Base-by-base conservation (phyloP, 2,329 filamentous ascomycete genomes). In the Hypoxylon sp. region DNA sequence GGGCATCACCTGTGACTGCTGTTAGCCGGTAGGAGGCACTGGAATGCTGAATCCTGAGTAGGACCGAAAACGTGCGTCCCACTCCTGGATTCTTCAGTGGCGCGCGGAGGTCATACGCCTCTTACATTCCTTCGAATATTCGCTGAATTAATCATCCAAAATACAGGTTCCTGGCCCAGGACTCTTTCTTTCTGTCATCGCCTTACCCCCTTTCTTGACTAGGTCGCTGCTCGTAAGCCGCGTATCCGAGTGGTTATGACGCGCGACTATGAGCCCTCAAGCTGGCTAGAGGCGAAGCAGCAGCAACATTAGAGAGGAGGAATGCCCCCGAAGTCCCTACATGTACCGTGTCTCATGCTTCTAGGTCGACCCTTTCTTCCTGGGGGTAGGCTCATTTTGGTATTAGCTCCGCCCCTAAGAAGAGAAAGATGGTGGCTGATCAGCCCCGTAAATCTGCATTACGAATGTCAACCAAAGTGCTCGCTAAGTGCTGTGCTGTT, bases 51-150 rank as follows among this genome's bases (percentile, higher is more conserved):
- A 68, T 63, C 64, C 71, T 70, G 59, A 39, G 57, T 39, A 66
- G 31, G 60, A 50, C 74, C 72, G 75, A 75, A 76, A 77, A 75
- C 74, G 71, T 75, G 72, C 58, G 50, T 67, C 68, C 62, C 67
- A 67, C 62, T 65, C 67, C 62, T 35, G 60, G 52, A 66, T 70
- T 74, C 63, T 59, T 42, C 59, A 67, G 70, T 69, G 65, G 63
- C 60, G 64, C 29, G 31, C 39, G 46, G 22, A 59, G 58, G 57
- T 67, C 71, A 72, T 66, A 56, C 61, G 53, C 54, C 39, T 57
- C 66, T 55, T 51, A 62, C 75, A 77, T 77, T 76, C 74, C 75
- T 75, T 72, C 73, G 64, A 73, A 13, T 22, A 1, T 60, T 51
- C 37, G 58, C 60, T 62, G 65, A 59, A 64, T 65, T 70, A 67